phyloP scores from a whole-genome alignment of 495 filamentous ascomycete species.

The Aspergillus sclerotioniger region DNA sequence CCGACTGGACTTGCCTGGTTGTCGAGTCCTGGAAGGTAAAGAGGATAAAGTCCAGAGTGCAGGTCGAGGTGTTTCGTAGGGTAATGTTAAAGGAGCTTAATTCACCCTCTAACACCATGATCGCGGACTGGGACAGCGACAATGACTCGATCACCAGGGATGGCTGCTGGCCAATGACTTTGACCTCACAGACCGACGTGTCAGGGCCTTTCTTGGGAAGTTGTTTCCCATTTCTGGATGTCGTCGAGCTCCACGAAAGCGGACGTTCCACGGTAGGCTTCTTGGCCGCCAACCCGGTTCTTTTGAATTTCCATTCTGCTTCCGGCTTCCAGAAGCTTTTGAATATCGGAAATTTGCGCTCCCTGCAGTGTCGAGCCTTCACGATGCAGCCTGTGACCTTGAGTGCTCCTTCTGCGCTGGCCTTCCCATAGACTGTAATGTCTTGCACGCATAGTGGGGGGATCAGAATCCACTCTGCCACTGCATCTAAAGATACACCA shows the following conservation, averaged over 20 bases:
- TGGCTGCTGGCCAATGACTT: slow-evolving; percentile 76
- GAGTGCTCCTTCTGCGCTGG: slow-evolving; percentile 62
- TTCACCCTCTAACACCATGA: slow-evolving; percentile 92
- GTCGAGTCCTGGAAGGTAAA: slow-evolving; percentile 91
- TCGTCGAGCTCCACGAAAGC: slow-evolving; percentile 52
- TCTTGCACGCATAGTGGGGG: slow-evolving; percentile 79
- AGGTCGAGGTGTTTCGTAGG: slow-evolving; percentile 72
- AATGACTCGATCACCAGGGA: slow-evolving; percentile 69
- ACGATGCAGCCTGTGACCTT: slow-evolving; percentile 76
- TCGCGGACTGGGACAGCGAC: slow-evolving; percentile 77
- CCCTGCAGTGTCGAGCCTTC: slow-evolving; percentile 75
- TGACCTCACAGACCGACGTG: slow-evolving; percentile 47
- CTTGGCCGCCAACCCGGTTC: slow-evolving; percentile 63
- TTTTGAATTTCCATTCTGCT: slow-evolving; percentile 69
- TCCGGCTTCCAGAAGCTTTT: slow-evolving; percentile 70
- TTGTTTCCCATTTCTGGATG: slow-evolving; percentile 40
- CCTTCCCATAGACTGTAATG: slow-evolving; percentile 66
- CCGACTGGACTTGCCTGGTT: slow-evolving; percentile 68
- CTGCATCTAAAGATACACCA: slow-evolving; percentile 66
- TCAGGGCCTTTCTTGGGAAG: slow-evolving; percentile 36
- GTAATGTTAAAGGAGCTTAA: slow-evolving; percentile 73
- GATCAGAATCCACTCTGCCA: slow-evolving; percentile 62
- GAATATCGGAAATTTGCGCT: slow-evolving; percentile 82
- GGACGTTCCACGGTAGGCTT: slow-evolving; percentile 54
- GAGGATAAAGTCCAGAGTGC: slow-evolving; percentile 75